Base-by-base conservation (phyloP, 2,329 filamentous ascomycete species). In the Bipolaris gigantea region DNA sequence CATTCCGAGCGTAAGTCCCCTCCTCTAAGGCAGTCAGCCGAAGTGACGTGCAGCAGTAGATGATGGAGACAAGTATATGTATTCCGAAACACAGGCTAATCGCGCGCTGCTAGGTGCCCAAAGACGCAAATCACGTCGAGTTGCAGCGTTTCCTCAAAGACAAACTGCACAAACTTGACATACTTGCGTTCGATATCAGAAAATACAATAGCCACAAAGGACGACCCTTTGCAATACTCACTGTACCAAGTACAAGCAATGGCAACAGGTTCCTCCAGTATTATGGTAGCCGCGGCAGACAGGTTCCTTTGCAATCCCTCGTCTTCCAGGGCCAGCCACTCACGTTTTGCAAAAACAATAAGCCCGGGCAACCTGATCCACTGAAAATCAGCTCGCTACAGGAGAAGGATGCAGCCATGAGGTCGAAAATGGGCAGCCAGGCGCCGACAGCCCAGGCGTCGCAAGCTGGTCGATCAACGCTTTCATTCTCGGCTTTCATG, bases 251-350 rank as follows among this genome's bases (percentile, higher is more conserved):
- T 49, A 19, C 43, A 1, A 46, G 58, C 1, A 75, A 78, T 18
- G 81, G 72, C 0, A 53, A 73, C n/a, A 58, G 39, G 2, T 84
- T 85, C 60, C 66, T 84, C 5, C 47, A 59, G 4, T 50, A 56
- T 5, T 70, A 75, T 54, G 74, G 75, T 27, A 56, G 32, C 32
- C 52, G 16, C 23, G 61, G 44, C 47, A 60, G 15, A 56, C 57
- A 27, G 27, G 30, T 15, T 36, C 61, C 33, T 27, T 39, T 44
- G 19, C 38, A 6, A 13, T 56, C 18, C 25, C 45, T 65, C 16
- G 15, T 50, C 30, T 58, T 64, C 19, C 45, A 54, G 3, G 50
- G 47, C 16, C 41, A 51, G 21, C 30, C 41, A 9, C 53, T 72
- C 8, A 55, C 33, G 10, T 63, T 53, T 45, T 55, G 49, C 10